Base-by-base conservation (phyloP, 176 grass and related monocot species). In the Lolium multiflorum region DNA sequence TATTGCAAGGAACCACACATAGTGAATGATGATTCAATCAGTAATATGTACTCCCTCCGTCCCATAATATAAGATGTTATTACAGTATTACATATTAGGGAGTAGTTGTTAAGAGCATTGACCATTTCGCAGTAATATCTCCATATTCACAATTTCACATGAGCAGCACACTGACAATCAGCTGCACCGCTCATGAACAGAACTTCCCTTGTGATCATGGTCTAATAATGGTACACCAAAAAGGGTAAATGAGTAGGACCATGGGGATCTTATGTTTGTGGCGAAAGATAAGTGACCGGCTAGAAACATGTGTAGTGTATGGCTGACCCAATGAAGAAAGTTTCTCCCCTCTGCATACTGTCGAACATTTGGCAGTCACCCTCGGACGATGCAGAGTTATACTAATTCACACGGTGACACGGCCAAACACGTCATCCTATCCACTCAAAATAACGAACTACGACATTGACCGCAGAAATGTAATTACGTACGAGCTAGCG, bases 401-500 rank as follows among this genome's bases (percentile, higher is more conserved):
- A 49, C 15, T 31, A 14, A 8, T 31, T 43, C 31, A 37, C 25
- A 62, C 4, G 0, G 48, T 43, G 21, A 37, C 25, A 62, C 4
- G 0, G 48, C 49, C 80, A 37, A 76, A 71, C 78, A 72, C 16
- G 18, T 46, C 6, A 64, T 15, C 4, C 14, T 39, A 38, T 17
- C 31, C 31, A 39, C 43, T 7, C 31, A 20, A 65, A 28, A 22
- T 21, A 0, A 11, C 11, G 11, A 62, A 18, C 9, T 28, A 57
- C 72, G n/a, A 5, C 37, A 15, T 6, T 0, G 6, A 28, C 2
- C n/a, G 8, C 22, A 10, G 16, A 74, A 48, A 38, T 66, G 47
- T 57, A 83, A 49, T 57, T 24, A 62, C 41, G 64, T 24, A 62
- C 41, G 64, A 88, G 17, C 48, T 71, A 58, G 39, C 13, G 7